These are phyloP conservation scores for Termitomyces sp. DNA, from an alignment of 768 basidiomycete species.

Conservation along the genomic window DNA sequence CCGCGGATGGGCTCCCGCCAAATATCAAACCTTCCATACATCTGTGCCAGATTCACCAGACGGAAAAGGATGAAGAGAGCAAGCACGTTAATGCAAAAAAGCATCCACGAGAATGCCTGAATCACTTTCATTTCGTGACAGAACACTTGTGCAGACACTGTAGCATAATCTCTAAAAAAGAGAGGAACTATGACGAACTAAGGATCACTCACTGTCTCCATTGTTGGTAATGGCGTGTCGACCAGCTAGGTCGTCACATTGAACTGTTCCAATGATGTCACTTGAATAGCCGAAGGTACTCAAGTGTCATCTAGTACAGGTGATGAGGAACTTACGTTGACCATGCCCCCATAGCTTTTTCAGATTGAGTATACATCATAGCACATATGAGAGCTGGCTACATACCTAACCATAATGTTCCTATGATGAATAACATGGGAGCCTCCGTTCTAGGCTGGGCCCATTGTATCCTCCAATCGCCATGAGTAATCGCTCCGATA, in stretches of 20 bases:
- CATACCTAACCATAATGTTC: slow-evolving; percentile 69
- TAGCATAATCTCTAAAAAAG: slow-evolving; percentile 4
- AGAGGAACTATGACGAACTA: neutral
- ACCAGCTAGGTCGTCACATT: slow-evolving; percentile 52
- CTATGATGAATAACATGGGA: slow-evolving; percentile 48
- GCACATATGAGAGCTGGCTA: neutral
- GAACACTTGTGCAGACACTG: slow-evolving; percentile 53
- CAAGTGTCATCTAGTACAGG: neutral
- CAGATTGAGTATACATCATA: slow-evolving; percentile 4
- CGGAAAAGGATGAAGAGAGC: slow-evolving; percentile 55
- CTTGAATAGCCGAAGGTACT: slow-evolving; percentile 28
- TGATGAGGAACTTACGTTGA: slow-evolving; percentile 47
- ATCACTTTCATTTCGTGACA: slow-evolving; percentile 82
- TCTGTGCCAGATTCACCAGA: slow-evolving; percentile 53
- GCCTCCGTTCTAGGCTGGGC: slow-evolving; percentile 66
- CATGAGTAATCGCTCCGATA: slow-evolving; percentile 5
- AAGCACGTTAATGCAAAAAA: slow-evolving; percentile 45
- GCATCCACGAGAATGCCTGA: slow-evolving; percentile 75
- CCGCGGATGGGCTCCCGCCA: slow-evolving; percentile 59
- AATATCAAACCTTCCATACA: slow-evolving; percentile 49
- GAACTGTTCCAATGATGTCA: slow-evolving; percentile 63
- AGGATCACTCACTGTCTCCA: slow-evolving; percentile 45
- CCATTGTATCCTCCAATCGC: slow-evolving; percentile 55
- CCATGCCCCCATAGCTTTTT: slow-evolving; percentile 72
- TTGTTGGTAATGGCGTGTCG: slow-evolving; percentile 45